Conservation (phyloP, 2,329 filamentous ascomycete genomes). For the Coniella vitis region DNA sequence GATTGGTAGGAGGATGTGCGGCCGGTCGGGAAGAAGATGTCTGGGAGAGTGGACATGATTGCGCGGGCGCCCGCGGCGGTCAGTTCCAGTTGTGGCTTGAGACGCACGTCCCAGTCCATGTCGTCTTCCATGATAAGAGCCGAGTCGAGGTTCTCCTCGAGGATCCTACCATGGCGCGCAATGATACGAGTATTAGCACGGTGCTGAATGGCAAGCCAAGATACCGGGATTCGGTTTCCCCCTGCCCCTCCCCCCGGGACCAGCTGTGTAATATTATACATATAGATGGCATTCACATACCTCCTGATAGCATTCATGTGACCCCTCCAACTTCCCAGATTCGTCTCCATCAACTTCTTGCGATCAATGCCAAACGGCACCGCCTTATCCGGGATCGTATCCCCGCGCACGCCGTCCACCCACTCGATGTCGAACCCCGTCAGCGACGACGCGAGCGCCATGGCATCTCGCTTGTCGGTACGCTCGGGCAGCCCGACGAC, state of each 20-base stretch:
- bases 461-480: constrained; percentile 44
- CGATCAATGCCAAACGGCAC: constrained; percentile 27
- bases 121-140: constrained; percentile 42
- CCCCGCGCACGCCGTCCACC: constrained; percentile 37
- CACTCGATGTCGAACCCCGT: constrained; percentile 39
- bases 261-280: no score
- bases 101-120: constrained; percentile 39
- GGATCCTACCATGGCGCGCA: constrained; percentile 23
- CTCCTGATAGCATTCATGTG: constrained; percentile 33
- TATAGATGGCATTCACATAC: constrained; percentile 12
- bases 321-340: constrained; percentile 33
- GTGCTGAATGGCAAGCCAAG: no score
- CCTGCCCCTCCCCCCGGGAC: no score
- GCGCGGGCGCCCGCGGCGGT: constrained; percentile 14
- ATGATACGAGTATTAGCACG: not conserved
- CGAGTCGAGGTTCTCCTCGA: constrained; percentile 29
- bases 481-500: constrained; percentile 44
- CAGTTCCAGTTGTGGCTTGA: constrained; percentile 30
- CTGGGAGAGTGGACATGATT: constrained; percentile 10
- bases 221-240: no score
- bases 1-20: no score
- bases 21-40: constrained; percentile 10
- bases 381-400: constrained; percentile 30
- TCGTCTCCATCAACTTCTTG: constrained; percentile 24
- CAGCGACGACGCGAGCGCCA: constrained; percentile 39